These are phyloP conservation scores for Lactifluus volemus DNA, from an alignment of 768 basidiomycete species.

Conservation along the genomic window DNA sequence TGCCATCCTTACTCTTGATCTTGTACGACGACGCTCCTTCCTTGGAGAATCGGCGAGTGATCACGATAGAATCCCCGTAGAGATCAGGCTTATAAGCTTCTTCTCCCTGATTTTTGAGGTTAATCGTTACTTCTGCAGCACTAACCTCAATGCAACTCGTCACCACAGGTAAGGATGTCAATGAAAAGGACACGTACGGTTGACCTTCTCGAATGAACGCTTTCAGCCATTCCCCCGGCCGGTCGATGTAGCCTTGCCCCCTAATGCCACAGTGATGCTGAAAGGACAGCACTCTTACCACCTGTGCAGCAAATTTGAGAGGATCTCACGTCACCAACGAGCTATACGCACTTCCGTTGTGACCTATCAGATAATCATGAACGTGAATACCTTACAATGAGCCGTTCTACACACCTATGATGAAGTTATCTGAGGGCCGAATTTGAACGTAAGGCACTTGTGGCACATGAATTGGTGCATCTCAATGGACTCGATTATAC, in stretches of 20 bases:
- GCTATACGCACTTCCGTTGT: constrained; percentile 79
- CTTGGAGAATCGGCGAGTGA: constrained; percentile 73
- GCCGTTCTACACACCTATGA: constrained; percentile 55
- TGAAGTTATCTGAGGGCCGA: constrained; percentile 96
- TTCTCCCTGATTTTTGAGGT: constrained; percentile 81
- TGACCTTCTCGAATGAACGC: constrained; percentile 82
- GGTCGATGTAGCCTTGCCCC: constrained; percentile 87
- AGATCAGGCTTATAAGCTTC: constrained; percentile 80
- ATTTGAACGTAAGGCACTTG: constrained; percentile 68
- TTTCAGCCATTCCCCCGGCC: constrained; percentile 83
- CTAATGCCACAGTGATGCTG: constrained; percentile 88
- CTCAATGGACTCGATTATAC: constrained; percentile 80
- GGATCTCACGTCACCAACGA: background rate
- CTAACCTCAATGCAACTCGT: constrained; percentile 29
- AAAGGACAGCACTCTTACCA: constrained; percentile 91
- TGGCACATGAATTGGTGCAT: constrained; percentile 98
- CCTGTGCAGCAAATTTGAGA: constrained; percentile 36
- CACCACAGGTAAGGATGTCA: background rate
- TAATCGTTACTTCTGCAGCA: constrained; percentile 65
- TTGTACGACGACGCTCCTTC: constrained; percentile 76
- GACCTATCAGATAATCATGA: constrained; percentile 39
- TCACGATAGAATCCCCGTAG: constrained; percentile 80
- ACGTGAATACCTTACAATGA: background rate
- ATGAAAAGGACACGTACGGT: constrained; percentile 38
- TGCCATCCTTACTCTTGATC: constrained; percentile 63